These are phyloP conservation scores for Trypanosoma brucei DNA, from an alignment of 208 protist genomes.

Conservation along the genomic window DNA sequence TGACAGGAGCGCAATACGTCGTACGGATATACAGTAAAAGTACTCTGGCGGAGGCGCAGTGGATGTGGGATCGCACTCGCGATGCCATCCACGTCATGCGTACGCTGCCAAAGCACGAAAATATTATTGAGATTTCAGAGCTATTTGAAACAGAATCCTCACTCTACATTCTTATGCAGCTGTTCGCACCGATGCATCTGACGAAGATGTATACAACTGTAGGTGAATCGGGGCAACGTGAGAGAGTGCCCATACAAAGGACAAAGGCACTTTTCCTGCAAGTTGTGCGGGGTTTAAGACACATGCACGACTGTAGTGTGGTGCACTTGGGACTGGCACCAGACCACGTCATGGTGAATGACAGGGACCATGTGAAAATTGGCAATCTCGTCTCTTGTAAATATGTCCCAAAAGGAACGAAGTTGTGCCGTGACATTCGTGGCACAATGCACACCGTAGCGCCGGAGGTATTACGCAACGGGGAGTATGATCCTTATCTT, in stretches of 20 bases:
- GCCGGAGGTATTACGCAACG: conserved; percentile 64
- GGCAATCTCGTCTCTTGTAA: conserved; percentile 71
- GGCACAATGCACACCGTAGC: conserved; percentile 84
- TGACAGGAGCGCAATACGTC: conserved; percentile 73
- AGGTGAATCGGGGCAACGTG: conserved; percentile 9
- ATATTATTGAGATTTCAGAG: conserved; percentile 83
- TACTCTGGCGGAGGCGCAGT: conserved; percentile 62
- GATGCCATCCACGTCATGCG: conserved; percentile 80
- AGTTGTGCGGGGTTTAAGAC: conserved; percentile 60
- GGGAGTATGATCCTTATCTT: conserved; percentile 73
- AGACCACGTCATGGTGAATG: conserved; percentile 78
- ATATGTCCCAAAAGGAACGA: conserved; percentile 38
- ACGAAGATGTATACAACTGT: conserved; percentile 56
- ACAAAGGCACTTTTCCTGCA: conserved; percentile 56
- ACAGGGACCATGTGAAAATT: conserved; percentile 58
- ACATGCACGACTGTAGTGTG: conserved; percentile 71
- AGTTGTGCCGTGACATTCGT: conserved; percentile 46
- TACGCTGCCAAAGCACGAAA: conserved; percentile 70
- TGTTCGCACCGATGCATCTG: conserved; percentile 66
- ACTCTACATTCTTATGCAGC: conserved; percentile 85
- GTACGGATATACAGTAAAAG: conserved; percentile 80
- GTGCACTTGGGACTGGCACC: conserved; percentile 80
- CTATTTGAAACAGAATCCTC: conserved; percentile 79
- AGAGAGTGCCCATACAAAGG: conserved; percentile 19
- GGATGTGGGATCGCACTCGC: conserved; percentile 81